Evolutionary conservation across 495 filamentous ascomycete genomes (phyloP).

Genomic region (Trichoderma orchidacearum): DNA sequence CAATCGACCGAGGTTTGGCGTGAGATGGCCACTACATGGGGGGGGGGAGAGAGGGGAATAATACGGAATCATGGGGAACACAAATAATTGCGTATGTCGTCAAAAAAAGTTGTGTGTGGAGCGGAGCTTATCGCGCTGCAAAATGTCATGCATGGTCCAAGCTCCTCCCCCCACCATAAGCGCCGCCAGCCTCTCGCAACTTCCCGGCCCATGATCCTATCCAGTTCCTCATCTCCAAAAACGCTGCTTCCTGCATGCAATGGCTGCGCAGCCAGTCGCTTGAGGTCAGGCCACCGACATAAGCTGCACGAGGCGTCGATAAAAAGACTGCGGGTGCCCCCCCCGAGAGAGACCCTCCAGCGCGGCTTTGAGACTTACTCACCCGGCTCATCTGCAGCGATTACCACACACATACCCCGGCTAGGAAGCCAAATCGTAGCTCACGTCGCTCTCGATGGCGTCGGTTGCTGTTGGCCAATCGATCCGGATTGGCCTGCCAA

Average conservation of each 20-base stretch:
- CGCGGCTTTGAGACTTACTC: too few species aligned
- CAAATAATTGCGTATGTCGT: too few species aligned
- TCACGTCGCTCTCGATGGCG: neutral
- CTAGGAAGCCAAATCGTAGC: neutral
- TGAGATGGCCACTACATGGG: too few species aligned
- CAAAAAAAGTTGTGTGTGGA: too few species aligned
- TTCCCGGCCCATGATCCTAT: neutral
- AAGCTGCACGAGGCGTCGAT: neutral
- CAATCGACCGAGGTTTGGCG: neutral
- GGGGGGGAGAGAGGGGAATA: neutral
- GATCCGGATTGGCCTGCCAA: neutral
- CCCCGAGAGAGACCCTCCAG: too few species aligned
- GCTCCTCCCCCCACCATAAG: neutral
- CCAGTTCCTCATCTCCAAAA: neutral
- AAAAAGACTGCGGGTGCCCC: too few species aligned
- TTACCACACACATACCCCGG: neutral
- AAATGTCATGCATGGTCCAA: neutral
- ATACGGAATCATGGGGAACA: too few species aligned
- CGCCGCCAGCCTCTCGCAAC: neutral
- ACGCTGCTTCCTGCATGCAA: neutral
- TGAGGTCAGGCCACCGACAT: neutral
- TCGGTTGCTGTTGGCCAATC: neutral
- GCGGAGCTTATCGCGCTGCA: neutral
- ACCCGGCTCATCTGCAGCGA: neutral
- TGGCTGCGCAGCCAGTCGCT: neutral